Conservation (phyloP, 163 green algal genomes). For the Scenedesmus sp. region DNA sequence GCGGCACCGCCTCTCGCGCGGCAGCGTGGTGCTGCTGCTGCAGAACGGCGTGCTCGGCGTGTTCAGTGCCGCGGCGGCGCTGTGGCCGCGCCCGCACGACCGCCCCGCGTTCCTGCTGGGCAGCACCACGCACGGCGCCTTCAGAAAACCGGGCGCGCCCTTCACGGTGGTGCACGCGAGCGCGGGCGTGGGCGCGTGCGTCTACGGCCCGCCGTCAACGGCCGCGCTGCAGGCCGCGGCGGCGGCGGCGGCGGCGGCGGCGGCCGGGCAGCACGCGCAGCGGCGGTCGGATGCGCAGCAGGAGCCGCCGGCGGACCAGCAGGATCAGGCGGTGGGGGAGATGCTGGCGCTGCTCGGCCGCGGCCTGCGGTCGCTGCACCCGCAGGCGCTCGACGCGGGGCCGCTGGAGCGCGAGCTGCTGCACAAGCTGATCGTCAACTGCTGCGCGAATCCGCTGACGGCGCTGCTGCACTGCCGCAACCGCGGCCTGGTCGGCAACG, state of each 20-base stretch:
- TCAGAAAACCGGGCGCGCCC: not conserved
- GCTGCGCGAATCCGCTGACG: constrained; percentile 58
- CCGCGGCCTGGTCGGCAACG: constrained; percentile 35
- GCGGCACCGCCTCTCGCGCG: constrained; percentile 4
- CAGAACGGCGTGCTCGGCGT: constrained; percentile 63
- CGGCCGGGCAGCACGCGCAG: not conserved
- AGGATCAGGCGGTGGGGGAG: constrained; percentile 12
- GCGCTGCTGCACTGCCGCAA: constrained; percentile 60
- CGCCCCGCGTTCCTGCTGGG: constrained; percentile 41
- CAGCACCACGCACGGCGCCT: constrained; percentile 60
- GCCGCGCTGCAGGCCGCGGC: not conserved
- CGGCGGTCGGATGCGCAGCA: not conserved
- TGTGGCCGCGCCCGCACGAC: not conserved
- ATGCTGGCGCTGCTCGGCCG: constrained; percentile 24
- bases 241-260: not conserved
- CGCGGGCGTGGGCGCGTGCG: constrained; percentile 34
- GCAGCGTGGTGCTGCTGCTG: constrained; percentile 50
- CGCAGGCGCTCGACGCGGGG: not conserved
- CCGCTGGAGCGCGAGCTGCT: constrained; percentile 48
- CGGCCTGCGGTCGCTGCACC: not conserved
- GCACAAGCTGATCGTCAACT: constrained; percentile 61
- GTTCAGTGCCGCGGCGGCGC: constrained; percentile 26
- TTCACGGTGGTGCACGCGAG: constrained; percentile 47
- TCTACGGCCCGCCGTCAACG: constrained; percentile 28
- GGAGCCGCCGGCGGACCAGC: constrained; percentile 3